Evolutionary conservation across 495 filamentous ascomycete genomes (phyloP), one percentile per base, ranked within the genome.

Genomic region (Penicillium dipodomyicola): DNA sequence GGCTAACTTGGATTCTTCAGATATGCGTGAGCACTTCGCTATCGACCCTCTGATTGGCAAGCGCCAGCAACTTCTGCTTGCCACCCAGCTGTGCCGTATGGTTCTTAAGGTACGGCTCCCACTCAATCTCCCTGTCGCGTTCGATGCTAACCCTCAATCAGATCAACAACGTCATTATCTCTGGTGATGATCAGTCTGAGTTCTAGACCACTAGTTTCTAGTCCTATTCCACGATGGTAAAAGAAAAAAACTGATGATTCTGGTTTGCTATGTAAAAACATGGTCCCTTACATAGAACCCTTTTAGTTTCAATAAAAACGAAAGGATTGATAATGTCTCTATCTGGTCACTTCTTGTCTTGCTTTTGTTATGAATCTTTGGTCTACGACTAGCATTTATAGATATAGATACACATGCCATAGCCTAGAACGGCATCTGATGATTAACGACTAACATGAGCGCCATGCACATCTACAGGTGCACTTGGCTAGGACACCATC

Each of bases 31-130:
- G 69, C 88, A 93, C 60, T 97, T 97, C 74, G 95, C 96, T 55
- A 96, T 99, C 65, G 94, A 99, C 65, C 94, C 94, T 29, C 77
- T 99, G 56, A 97, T 99, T 67, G 92, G 92, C 57, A 99, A 99
- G 82, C 84, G 91, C 68, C 91, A 96, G 78, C 94, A 99, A 75
- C 82, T 99, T 56, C 80, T 96, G 71, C 82, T 99, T 50, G 94
- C 94, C 15, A 97, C 94, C 19, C 94, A 99, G 77, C 83, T 99
- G 27, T 97, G 95, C 79, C 87, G 94, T 54, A 99, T 99, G 94
- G 94, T 99, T 61, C 83, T 99, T 55, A 99, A 99, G 85, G 88
- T 94, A 71, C 82, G 48, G 32, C 29, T 40, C 19, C 1, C 6
- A n/a, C 46, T 49, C 15, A 39, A 23, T 39, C n/a, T 17, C 49